phyloP scores from a whole-genome alignment of 352 stramenopile species.

The Phytophthora colocasiae region DNA sequence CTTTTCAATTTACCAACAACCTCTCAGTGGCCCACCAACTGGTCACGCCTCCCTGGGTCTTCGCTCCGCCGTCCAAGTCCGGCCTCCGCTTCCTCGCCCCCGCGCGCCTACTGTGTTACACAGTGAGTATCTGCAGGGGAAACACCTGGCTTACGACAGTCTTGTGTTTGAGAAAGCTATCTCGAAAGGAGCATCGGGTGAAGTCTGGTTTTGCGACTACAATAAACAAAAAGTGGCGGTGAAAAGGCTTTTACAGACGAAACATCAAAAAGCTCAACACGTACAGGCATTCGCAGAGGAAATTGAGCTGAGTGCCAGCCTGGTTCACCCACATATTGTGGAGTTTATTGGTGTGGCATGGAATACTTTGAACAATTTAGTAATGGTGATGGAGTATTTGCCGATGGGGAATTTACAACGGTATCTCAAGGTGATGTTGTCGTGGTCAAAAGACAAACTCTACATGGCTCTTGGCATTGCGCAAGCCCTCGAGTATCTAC shows the following conservation, averaged over 20 bases:
- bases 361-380: slow-evolving; percentile 54
- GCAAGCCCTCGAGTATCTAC: slow-evolving; percentile 41
- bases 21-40: too few relatives aligned
- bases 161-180: slow-evolving; percentile 26
- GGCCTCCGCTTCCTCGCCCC: too few relatives aligned
- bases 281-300: slow-evolving; percentile 44
- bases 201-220: slow-evolving; percentile 62
- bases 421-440: slow-evolving; percentile 39
- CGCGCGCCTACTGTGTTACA: too few relatives aligned
- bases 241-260: slow-evolving; percentile 48
- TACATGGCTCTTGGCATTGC: slow-evolving; percentile 32
- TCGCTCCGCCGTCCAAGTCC: too few relatives aligned
- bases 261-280: slow-evolving; percentile 41
- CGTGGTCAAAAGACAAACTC: slow-evolving; percentile 44
- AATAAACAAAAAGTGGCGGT: slow-evolving; percentile 46
- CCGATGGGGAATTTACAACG: slow-evolving; percentile 36
- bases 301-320: slow-evolving; percentile 41
- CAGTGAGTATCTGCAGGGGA: slow-evolving; percentile 23
- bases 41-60: too few relatives aligned
- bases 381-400: slow-evolving; percentile 52
- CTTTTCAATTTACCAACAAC: too few relatives aligned
- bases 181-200: slow-evolving; percentile 42
- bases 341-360: slow-evolving; percentile 51
- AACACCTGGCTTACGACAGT: slow-evolving; percentile 29
- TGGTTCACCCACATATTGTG: slow-evolving; percentile 44